These are phyloP conservation scores for Trichosporon sp. DNA, from an alignment of 1,284 basidiomycete genomes.

Conservation along the genomic window DNA sequence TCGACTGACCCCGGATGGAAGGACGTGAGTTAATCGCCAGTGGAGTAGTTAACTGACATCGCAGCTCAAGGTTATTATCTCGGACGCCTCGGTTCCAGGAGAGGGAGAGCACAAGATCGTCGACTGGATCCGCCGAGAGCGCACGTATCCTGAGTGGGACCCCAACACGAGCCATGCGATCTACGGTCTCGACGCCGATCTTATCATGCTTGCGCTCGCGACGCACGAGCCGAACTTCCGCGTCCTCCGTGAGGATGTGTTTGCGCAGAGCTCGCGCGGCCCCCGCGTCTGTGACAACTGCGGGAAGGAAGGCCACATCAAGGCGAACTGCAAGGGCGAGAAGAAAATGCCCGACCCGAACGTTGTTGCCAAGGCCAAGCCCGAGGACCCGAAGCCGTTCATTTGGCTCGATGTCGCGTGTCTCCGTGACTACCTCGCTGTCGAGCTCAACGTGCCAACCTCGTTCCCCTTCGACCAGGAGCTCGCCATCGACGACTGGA, in stretches of 20 bases:
- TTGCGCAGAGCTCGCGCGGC: constrained; percentile 75
- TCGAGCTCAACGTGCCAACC: constrained; percentile 82
- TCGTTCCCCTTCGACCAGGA: constrained; percentile 92
- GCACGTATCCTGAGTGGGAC: constrained; percentile 83
- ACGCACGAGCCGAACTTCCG: constrained; percentile 98
- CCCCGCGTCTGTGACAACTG: constrained; percentile 78
- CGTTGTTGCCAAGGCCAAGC: constrained; percentile 65
- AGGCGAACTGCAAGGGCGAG: constrained; percentile 77
- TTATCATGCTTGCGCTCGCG: constrained; percentile 97
- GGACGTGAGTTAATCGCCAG: constrained; percentile 62
- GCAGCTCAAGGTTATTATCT: constrained; percentile 91
- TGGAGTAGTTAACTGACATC: background rate
- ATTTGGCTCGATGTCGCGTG: constrained; percentile 97
- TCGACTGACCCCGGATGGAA: constrained; percentile 97
- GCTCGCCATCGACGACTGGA: constrained; percentile 99
- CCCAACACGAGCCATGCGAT: constrained; percentile 97
- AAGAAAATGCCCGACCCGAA: constrained; percentile 61
- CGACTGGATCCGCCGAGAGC: constrained; percentile 93
- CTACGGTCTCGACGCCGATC: constrained; percentile 97
- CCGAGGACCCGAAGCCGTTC: constrained; percentile 90
- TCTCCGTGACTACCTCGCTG: constrained; percentile 94
- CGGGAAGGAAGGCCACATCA: constrained; percentile 91
- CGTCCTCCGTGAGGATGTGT: constrained; percentile 97
- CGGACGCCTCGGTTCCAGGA: constrained; percentile 94
- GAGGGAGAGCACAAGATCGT: constrained; percentile 99